Conservation (phyloP, 2,329 filamentous ascomycete genomes). For the Rachicladosporium sp. region DNA sequence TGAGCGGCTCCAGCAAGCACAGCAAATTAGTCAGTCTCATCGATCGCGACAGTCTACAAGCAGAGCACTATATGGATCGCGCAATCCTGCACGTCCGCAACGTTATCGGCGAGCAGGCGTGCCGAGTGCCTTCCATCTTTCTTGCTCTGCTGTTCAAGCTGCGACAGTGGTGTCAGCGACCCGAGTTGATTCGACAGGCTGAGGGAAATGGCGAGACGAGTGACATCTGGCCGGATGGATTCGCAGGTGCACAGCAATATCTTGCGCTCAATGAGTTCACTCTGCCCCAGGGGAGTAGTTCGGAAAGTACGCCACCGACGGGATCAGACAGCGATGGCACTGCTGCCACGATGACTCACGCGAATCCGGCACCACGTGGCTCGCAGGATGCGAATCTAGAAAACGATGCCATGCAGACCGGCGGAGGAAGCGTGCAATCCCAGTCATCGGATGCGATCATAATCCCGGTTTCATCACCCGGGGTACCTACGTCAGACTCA, state of each 20-base stretch:
- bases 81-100: constrained; percentile 56
- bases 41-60: constrained; percentile 52
- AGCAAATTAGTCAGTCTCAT: constrained; percentile 59
- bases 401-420: too few relatives aligned
- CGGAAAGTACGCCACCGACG: not conserved
- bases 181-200: constrained; percentile 10
- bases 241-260: constrained; percentile 4
- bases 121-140: constrained; percentile 17
- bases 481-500: too few relatives aligned
- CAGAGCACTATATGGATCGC: constrained; percentile 55
- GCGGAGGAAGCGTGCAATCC: too few relatives aligned
- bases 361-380: too few relatives aligned
- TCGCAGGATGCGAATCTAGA: too few relatives aligned
- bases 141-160: constrained; percentile 21
- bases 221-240: constrained; percentile 5
- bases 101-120: constrained; percentile 36
- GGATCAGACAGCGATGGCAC: too few relatives aligned
- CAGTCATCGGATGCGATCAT: too few relatives aligned
- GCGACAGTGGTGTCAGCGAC: constrained; percentile 19
- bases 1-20: constrained; percentile 50
- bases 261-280: not conserved
- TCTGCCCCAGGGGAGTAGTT: not conserved
- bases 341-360: too few relatives aligned
- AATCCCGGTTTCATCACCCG: too few relatives aligned
- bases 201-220: constrained; percentile 2